Evolutionary conservation across 179 eudicot genomes (phyloP).

Genomic region (Patellifolia procumbens): DNA sequence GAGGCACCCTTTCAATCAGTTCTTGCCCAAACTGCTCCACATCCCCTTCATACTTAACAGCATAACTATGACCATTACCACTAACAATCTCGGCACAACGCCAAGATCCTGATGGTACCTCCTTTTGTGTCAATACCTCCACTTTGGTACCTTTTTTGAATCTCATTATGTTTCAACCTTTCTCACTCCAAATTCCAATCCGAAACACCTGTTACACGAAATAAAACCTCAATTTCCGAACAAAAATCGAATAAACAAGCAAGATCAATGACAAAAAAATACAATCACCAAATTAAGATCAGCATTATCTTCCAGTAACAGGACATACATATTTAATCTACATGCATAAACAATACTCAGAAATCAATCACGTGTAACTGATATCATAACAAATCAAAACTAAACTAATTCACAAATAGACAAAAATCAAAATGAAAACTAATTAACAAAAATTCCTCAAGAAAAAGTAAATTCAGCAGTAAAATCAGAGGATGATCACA

Average conservation of each 20-base stretch:
- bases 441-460: constrained; percentile 1
- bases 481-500: constrained; percentile 13
- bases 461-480: constrained; percentile 17
- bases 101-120: constrained; percentile 61
- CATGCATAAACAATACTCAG: constrained; percentile 23
- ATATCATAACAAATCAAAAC: constrained; percentile 15
- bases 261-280: constrained; percentile 26
- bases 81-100: constrained; percentile 58
- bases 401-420: constrained; percentile 2
- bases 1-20: constrained; percentile 51
- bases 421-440: constrained; percentile 16
- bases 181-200: constrained; percentile 24
- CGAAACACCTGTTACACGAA: constrained; percentile 27
- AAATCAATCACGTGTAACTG: constrained; percentile 17
- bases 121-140: constrained; percentile 68
- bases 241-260: constrained; percentile 15
- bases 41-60: constrained; percentile 38
- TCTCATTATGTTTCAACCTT: constrained; percentile 42
- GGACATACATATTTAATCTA: background rate
- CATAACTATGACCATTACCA: constrained; percentile 53
- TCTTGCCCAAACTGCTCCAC: constrained; percentile 25
- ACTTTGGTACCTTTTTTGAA: constrained; percentile 68
- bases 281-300: background rate
- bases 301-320: no score
- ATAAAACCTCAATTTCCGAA: constrained; percentile 5